A percentile compares a stretch with the other conserved stretches of the same genome.
Evolutionary conservation across 208 protist genomes (phyloP).

Genomic region (Acanthamoeba rhysodes): DNA sequence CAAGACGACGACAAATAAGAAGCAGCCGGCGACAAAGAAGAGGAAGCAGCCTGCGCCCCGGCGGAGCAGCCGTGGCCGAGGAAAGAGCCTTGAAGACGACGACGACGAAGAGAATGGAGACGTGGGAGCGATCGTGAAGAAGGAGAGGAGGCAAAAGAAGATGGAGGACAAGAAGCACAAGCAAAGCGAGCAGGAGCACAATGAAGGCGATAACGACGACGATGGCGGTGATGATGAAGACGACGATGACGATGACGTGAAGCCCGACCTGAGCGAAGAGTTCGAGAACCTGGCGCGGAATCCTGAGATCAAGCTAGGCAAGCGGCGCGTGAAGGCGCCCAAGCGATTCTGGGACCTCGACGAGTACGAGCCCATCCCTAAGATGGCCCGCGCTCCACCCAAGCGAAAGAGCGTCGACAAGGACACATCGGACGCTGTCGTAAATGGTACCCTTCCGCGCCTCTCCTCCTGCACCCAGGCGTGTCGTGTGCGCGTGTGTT

Average conservation of each 20-base stretch:
- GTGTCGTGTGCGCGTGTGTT: not conserved
- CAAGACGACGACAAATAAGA: not conserved
- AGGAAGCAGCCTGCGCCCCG: not conserved
- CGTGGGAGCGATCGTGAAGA: not conserved
- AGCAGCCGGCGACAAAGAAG: not conserved
- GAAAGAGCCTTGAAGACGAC: not conserved
- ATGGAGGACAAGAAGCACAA: not conserved
- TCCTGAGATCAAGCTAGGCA: slow-evolving; percentile 51
- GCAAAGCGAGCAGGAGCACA: not conserved
- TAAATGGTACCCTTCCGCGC: not conserved
- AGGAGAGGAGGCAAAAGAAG: not conserved
- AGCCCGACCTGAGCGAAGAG: slow-evolving; percentile 62
- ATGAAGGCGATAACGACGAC: not conserved
- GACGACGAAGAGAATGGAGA: not conserved
- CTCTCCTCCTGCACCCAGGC: not conserved
- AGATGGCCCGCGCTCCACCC: not conserved
- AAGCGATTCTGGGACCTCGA: slow-evolving; percentile 64
- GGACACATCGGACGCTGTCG: not conserved
- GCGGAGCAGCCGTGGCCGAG: not conserved
- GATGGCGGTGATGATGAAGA: not conserved
- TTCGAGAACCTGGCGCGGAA: slow-evolving; percentile 43
- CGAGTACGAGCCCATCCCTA: slow-evolving; percentile 57
- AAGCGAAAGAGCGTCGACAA: slow-evolving; percentile 34
- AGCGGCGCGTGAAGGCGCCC: slow-evolving; percentile 59
- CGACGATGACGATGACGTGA: not conserved